Evolutionary conservation across 2,329 filamentous ascomycete species (phyloP), one percentile per base, ranked within the genome.

Genomic region (Fusarium sp.): DNA sequence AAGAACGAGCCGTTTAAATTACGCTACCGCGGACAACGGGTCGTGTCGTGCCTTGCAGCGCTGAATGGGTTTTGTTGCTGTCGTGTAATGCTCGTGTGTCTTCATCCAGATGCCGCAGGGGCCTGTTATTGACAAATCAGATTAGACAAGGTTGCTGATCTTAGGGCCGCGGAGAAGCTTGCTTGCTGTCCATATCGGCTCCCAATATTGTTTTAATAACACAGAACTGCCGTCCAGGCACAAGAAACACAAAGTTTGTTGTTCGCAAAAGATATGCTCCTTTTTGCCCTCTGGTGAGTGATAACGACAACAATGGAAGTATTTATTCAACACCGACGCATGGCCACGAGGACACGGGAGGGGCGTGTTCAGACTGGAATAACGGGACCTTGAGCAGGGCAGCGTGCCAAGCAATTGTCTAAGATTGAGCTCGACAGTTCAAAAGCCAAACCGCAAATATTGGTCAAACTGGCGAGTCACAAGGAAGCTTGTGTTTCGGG

Each of bases 21-120:
- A 67, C 67, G 64, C 72, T 76, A 75, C 61, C 49, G 63, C 60
- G 50, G 63, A 61, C 70, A 61, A 73, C 75, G 68, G 69, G 65
- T 76, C 65, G 76, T 76, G 61, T 76, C 65, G 76, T 78, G 61
- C 76, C 76, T 78, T 77, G 76, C 76, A 78, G 76, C 49, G 53
- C 46, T 58, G 38, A 71, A 67, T 59, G 53, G 60, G 63, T 69
- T 66, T 52, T 63, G 53, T 65, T 67, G 62, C 54, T 65, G 62
- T 42, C 56, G 60, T 74, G 63, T 57, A 62, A 59, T 72, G 57
- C 60, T 73, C 52, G 58, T 60, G 60, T 72, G 58, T 53, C 40
- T 64, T 43, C 65, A 46, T 63, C 50, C 60, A 70, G 62, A 56
- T 74, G 47, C 33, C 58, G 67, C 66, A 73, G 67, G 73, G 63